Conservation (phyloP, 2,329 filamentous ascomycete species). For the Dactylellina drechsleri region DNA sequence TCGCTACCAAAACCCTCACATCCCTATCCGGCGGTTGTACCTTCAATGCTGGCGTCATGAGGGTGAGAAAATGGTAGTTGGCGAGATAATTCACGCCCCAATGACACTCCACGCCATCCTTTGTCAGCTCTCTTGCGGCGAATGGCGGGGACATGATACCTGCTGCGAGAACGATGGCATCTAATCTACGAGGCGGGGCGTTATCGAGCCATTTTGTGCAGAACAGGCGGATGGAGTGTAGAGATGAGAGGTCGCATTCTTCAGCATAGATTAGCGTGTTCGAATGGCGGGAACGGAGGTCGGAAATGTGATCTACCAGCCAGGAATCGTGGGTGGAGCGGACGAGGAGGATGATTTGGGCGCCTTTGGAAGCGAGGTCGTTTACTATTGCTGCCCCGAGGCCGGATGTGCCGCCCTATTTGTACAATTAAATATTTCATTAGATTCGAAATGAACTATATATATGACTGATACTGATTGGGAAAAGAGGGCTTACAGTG, state of each 20-base stretch:
- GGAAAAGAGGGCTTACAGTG: slow-evolving; percentile 70
- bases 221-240: slow-evolving; percentile 91
- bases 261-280: slow-evolving; percentile 95
- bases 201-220: slow-evolving; percentile 99
- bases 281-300: slow-evolving; percentile 77
- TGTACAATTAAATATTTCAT: neutral
- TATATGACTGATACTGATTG: neutral
- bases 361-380: slow-evolving; percentile 80
- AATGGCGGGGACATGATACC: slow-evolving; percentile 78
- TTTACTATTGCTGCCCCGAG: slow-evolving; percentile 82
- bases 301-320: slow-evolving; percentile 89
- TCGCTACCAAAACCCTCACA: slow-evolving; percentile 85
- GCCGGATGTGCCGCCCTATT: slow-evolving; percentile 85
- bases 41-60: slow-evolving; percentile 87
- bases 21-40: slow-evolving; percentile 94
- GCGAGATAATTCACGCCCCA: slow-evolving; percentile 96
- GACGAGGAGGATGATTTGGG: slow-evolving; percentile 90
- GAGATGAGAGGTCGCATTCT: slow-evolving; percentile 85
- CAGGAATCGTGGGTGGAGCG: slow-evolving; percentile 86
- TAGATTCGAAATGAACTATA: neutral
- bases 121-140: slow-evolving; percentile 70
- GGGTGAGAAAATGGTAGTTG: slow-evolving; percentile 93
- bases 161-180: slow-evolving; percentile 90
- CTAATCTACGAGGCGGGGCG: slow-evolving; percentile 83
- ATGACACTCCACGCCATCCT: slow-evolving; percentile 84